Percentiles rank a stretch among this genome's conserved stretches.
These are phyloP conservation scores for Sarocladium brachiariae DNA, from an alignment of 2,329 filamentous ascomycete species.

Conservation along the genomic window DNA sequence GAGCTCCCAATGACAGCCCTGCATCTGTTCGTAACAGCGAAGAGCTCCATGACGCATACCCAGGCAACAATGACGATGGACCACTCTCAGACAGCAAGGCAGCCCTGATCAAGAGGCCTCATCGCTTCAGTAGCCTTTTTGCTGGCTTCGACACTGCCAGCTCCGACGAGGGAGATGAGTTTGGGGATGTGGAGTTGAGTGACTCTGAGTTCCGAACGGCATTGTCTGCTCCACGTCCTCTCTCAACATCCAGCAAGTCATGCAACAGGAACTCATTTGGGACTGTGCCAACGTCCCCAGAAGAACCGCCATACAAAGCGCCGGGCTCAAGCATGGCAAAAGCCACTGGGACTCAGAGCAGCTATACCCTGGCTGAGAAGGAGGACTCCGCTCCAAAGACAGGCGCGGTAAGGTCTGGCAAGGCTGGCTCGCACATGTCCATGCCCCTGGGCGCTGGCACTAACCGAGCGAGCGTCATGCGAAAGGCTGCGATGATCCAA, in stretches of 20 bases:
- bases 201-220: constrained; percentile 63
- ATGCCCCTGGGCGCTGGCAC: constrained; percentile 22
- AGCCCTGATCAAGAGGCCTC: constrained; percentile 58
- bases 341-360: constrained; percentile 35
- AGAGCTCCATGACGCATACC: constrained; percentile 55
- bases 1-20: constrained; percentile 33
- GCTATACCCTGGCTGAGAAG: constrained; percentile 30
- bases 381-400: constrained; percentile 24
- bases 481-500: constrained; percentile 73
- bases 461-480: constrained; percentile 56
- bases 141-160: constrained; percentile 72
- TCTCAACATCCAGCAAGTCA: constrained; percentile 27
- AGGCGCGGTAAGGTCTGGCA: constrained; percentile 14
- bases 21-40: constrained; percentile 28
- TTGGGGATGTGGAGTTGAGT: constrained; percentile 52
- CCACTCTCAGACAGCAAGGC: constrained; percentile 53
- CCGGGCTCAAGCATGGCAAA: constrained; percentile 23
- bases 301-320: constrained; percentile 26
- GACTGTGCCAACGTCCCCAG: constrained; percentile 34
- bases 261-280: constrained; percentile 36
- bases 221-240: constrained; percentile 55
- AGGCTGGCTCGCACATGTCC: not conserved
- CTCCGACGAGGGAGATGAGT: constrained; percentile 60
- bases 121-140: constrained; percentile 78
- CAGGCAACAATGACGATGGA: constrained; percentile 74